Conservation (phyloP, 2,329 filamentous ascomycete species). For the Phaeosphaeria sp. region DNA sequence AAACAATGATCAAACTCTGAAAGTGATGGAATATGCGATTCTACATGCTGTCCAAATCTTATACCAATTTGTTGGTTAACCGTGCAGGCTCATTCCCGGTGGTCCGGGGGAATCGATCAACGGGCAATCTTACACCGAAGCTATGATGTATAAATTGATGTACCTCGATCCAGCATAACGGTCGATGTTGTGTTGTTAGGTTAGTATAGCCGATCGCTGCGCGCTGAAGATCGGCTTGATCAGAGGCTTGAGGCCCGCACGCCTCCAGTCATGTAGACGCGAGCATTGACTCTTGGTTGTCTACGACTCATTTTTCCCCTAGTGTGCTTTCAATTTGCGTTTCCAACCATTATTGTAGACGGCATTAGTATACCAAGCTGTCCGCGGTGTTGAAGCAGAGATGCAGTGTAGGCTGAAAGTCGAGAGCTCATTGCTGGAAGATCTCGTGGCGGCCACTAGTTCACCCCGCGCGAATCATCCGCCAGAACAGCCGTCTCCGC, state of each 20-base stretch:
- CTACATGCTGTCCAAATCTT: conserved; percentile 10
- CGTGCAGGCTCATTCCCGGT: neutral
- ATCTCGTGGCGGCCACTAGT: conserved; percentile 9
- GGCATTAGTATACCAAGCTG: no score
- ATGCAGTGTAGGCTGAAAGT: neutral
- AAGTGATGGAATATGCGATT: neutral
- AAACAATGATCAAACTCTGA: conserved; percentile 1
- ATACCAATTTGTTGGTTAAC: conserved; percentile 13
- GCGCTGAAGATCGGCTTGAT: neutral
- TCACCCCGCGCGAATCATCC: conserved; percentile 7
- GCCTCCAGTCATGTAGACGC: no score
- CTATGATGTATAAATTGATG: conserved; percentile 1
- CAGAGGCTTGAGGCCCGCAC: neutral
- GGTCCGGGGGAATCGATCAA: neutral
- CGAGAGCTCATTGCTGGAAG: conserved; percentile 35
- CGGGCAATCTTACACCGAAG: conserved; percentile 25
- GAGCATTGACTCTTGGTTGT: neutral
- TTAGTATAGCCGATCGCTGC: neutral
- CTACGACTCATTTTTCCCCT: neutral
- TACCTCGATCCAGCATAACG: neutral
- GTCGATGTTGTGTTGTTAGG: neutral
- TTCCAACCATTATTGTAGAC: no score
- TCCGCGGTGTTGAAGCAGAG: neutral
- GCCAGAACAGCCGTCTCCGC: conserved; percentile 19
- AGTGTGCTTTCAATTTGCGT: no score